Evolutionary conservation across 352 stramenopile species (phyloP).

Genomic region (Globisporangium okanoganense): DNA sequence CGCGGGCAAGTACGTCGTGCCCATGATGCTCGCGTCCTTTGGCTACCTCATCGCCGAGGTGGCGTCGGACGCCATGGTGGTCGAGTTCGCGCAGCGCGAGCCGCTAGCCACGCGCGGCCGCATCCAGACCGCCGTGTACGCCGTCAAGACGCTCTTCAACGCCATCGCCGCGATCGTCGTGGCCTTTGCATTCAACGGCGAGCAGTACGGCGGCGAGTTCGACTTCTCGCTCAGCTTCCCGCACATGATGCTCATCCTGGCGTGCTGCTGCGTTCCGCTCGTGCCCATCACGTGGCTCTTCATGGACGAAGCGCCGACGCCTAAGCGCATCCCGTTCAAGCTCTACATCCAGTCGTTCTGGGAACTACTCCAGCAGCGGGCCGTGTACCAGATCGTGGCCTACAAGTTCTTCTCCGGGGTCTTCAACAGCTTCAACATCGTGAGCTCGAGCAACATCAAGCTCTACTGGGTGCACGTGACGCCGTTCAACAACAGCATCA

Average conservation of each 20-base stretch:
- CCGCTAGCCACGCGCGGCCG: conserved; percentile 37
- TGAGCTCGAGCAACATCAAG: conserved; percentile 49
- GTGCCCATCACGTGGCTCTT: conserved; percentile 22
- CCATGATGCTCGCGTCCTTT: conserved; percentile 70
- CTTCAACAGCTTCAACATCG: conserved; percentile 64
- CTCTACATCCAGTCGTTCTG: conserved; percentile 46
- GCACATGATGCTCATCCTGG: conserved; percentile 43
- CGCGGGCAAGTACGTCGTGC: conserved; percentile 49
- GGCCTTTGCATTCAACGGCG: conserved; percentile 44
- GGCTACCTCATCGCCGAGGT: conserved; percentile 62
- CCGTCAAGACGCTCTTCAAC: conserved; percentile 43
- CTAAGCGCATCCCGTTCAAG: conserved; percentile 10
- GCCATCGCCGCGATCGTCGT: conserved; percentile 39
- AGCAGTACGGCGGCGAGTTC: conserved; percentile 53
- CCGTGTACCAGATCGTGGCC: conserved; percentile 50
- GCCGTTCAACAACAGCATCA: conserved; percentile 51
- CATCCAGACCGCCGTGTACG: conserved; percentile 58
- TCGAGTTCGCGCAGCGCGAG: conserved; percentile 60
- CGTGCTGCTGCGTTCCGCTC: conserved; percentile 31
- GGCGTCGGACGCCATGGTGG: conserved; percentile 51
- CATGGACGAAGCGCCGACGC: conserved; percentile 15
- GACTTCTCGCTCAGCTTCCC: conserved; percentile 49
- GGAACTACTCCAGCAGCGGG: conserved; percentile 50
- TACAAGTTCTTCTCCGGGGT: conserved; percentile 67
- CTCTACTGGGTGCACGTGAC: conserved; percentile 54